These are phyloP conservation scores for Euphorbia pulcherrima DNA, from an alignment of 345 rosid genomes.

Conservation along the genomic window DNA sequence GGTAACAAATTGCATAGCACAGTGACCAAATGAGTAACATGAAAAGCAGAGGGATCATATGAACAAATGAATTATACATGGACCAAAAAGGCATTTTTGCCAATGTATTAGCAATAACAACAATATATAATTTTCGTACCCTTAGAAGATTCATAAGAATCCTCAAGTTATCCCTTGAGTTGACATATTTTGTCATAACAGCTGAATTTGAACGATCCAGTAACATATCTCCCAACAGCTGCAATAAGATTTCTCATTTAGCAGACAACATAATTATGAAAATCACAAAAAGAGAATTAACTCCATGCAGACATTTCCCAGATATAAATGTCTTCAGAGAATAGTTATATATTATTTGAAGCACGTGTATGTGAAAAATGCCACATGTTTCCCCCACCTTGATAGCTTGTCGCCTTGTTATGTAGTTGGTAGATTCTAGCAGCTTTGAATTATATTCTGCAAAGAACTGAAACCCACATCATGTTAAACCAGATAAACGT, in stretches of 20 bases:
- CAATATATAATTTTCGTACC: conserved; percentile 26
- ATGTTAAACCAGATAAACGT: conserved; percentile 8
- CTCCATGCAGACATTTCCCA: background rate
- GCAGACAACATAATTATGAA: conserved; percentile 3
- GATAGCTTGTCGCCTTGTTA: conserved; percentile 91
- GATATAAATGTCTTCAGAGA: background rate
- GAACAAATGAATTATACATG: too few relatives aligned
- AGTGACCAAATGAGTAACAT: too few relatives aligned
- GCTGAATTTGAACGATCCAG: conserved; percentile 61
- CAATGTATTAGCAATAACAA: background rate
- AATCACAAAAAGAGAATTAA: conserved; percentile 9
- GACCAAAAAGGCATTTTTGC: too few relatives aligned
- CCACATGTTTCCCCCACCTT: conserved; percentile 47
- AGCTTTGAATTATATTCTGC: conserved; percentile 80
- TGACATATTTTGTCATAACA: conserved; percentile 61
- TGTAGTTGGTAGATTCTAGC: conserved; percentile 86
- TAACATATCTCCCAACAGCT: conserved; percentile 53
- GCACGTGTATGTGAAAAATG: background rate
- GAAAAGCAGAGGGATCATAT: background rate
- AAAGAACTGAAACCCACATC: conserved; percentile 61
- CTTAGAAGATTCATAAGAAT: conserved; percentile 76
- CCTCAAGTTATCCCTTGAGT: conserved; percentile 61
- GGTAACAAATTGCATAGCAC: background rate
- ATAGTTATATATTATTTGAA: background rate
- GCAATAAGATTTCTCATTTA: conserved; percentile 7